These are phyloP conservation scores for Megacollybia platyphylla DNA, from an alignment of 1,284 basidiomycete genomes.

Conservation along the genomic window DNA sequence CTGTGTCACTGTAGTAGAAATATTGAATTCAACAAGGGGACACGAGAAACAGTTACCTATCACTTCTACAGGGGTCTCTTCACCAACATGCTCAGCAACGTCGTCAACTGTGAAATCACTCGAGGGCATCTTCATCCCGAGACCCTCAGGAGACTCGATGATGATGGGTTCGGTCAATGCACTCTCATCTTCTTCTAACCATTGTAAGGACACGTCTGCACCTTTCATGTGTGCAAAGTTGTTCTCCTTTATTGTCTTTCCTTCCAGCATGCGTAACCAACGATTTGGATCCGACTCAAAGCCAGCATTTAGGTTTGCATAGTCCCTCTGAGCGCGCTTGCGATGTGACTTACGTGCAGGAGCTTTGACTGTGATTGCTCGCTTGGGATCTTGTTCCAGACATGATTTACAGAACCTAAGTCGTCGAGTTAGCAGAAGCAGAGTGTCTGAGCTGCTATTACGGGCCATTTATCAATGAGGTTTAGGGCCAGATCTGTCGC, in stretches of 20 bases:
- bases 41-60: constrained; percentile 50
- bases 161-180: constrained; percentile 72
- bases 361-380: constrained; percentile 57
- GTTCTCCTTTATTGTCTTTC: constrained; percentile 45
- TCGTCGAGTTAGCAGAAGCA: background rate
- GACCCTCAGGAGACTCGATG: constrained; percentile 60
- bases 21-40: background rate
- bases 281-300: constrained; percentile 51
- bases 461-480: constrained; percentile 34
- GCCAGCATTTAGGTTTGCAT: constrained; percentile 58
- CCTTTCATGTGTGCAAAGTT: constrained; percentile 59
- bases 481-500: constrained; percentile 53
- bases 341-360: constrained; percentile 70
- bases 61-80: constrained; percentile 72
- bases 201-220: constrained; percentile 49
- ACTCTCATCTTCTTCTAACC: constrained; percentile 55
- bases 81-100: constrained; percentile 72
- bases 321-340: constrained; percentile 60
- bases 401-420: constrained; percentile 63
- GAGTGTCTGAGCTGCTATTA: background rate
- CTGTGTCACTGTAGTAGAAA: constrained; percentile 22
- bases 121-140: constrained; percentile 80
- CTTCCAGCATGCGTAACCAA: constrained; percentile 57
- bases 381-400: constrained; percentile 40
- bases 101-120: constrained; percentile 58